phyloP scores from a whole-genome alignment of 1,284 basidiomycete species.

The Cryptococcus wingfieldii region DNA sequence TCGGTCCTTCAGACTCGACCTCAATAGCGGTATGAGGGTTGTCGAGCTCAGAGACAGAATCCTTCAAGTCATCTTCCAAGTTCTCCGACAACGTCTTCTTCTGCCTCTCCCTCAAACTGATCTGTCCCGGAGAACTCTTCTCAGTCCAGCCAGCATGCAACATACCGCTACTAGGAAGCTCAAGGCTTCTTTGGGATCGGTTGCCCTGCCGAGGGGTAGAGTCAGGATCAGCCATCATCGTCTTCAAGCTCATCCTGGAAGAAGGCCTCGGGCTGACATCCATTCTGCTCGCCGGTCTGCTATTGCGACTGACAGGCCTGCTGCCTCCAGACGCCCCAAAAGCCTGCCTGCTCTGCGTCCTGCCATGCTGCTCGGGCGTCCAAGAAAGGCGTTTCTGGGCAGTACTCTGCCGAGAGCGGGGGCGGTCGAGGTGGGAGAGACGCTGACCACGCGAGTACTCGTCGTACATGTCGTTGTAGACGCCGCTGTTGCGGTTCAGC shows the following conservation, averaged over 20 bases:
- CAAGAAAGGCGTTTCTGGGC: slow-evolving; percentile 33
- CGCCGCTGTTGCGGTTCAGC: slow-evolving; percentile 20
- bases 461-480: slow-evolving; percentile 39
- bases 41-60: not conserved
- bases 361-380: slow-evolving; percentile 22
- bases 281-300: slow-evolving; percentile 2
- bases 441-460: slow-evolving; percentile 27
- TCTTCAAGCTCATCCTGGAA: not conserved
- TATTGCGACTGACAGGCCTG: slow-evolving; percentile 12
- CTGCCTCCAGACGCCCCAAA: not conserved
- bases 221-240: not conserved
- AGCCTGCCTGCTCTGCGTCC: slow-evolving; percentile 11
- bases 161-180: not conserved
- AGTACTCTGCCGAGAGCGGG: slow-evolving; percentile 9
- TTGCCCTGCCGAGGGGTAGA: not conserved
- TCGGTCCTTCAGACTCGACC: not conserved
- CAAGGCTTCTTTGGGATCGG: not conserved
- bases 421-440: slow-evolving; percentile 4
- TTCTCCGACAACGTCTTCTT: slow-evolving; percentile 13
- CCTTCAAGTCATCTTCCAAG: slow-evolving; percentile 26
- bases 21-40: slow-evolving; percentile 7
- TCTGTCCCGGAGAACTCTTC: slow-evolving; percentile 1
- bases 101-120: slow-evolving; percentile 4
- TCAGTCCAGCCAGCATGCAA: slow-evolving; percentile 6
- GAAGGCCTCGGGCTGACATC: not conserved